Evolutionary conservation across 2,329 filamentous ascomycete species (phyloP), one percentile per base, ranked within the genome.

Genomic region (Stagonosporopsis vannaccii): DNA sequence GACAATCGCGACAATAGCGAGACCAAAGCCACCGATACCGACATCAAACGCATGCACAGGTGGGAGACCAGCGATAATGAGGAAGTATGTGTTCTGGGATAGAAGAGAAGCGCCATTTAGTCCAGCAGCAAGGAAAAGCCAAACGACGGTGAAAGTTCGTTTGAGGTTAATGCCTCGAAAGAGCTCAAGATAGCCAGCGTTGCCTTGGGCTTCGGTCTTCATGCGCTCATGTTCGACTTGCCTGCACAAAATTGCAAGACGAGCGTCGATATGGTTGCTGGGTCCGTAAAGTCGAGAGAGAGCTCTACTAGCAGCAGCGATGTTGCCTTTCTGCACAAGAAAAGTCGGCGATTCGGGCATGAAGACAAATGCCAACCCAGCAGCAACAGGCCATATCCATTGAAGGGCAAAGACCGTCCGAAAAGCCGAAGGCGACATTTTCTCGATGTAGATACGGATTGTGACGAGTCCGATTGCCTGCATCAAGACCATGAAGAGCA

Each of bases 341-440:
- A 48, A 59, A 1, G 30, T 56, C 12, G 56, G 56, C 2, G 51
- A 59, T n/a, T 59, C 56, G 5, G 56, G 46, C 48, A 59, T 48
- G 32, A 52, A 17, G 11, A 32, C 19, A 15, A 56, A 45, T 7
- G 25, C 28, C 15, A 56, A 19, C 6, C 30, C 30, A 13, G 51
- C 33, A n/a, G 47, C 39, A 8, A 32, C 39, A 9, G 51, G 47
- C 43, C 52, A 56, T 7, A 49, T 49, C 56, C 56, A 59, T 23
- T 56, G 40, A 13, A 56, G 30, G 22, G 47, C 37, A 17, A 56
- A 56, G 35, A 42, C 43, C 1, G 12, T 56, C 13, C 41, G 47
- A 17, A 51, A 56, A 19, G 48, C 48, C 11, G 30, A 30, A 5
- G 48, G 48, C 5, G 48, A 28, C 6, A 51, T n/a, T 17, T 51